These are phyloP conservation scores for Citropsis articulata DNA, from an alignment of 345 rosid genomes.

Conservation along the genomic window DNA sequence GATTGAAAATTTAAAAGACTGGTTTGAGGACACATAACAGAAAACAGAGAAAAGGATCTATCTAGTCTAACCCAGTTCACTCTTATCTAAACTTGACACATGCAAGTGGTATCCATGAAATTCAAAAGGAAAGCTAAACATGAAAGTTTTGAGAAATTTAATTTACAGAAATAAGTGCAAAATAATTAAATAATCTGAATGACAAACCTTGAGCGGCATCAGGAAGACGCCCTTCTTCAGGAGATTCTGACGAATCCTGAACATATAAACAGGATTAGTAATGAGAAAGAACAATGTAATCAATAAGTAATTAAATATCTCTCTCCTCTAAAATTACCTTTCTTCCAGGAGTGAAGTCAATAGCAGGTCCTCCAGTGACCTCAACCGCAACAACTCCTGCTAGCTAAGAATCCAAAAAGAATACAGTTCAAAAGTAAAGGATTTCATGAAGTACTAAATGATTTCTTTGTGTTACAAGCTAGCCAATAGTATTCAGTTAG, in stretches of 20 bases:
- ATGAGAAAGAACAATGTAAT: no score
- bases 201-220: slow-evolving; percentile 57
- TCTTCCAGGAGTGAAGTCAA: slow-evolving; percentile 71
- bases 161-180: not conserved
- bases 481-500: not conserved
- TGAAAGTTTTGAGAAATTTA: not conserved
- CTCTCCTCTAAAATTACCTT: slow-evolving; percentile 37
- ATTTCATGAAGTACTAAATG: not conserved
- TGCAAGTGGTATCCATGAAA: not conserved
- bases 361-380: slow-evolving; percentile 72
- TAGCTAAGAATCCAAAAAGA: slow-evolving; percentile 42
- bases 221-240: slow-evolving; percentile 83
- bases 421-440: not conserved
- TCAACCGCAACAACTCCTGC: slow-evolving; percentile 90
- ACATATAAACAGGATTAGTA: not conserved
- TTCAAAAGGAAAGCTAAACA: not conserved
- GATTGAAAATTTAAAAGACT: not conserved
- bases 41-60: not conserved
- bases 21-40: not conserved
- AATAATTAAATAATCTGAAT: not conserved
- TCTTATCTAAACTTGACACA: not conserved
- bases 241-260: slow-evolving; percentile 55
- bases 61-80: not conserved
- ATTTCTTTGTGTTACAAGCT: not conserved
- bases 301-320: not conserved